Conservation (phyloP, 805 yeast genomes). For the Metschnikowia vanudenii region DNA sequence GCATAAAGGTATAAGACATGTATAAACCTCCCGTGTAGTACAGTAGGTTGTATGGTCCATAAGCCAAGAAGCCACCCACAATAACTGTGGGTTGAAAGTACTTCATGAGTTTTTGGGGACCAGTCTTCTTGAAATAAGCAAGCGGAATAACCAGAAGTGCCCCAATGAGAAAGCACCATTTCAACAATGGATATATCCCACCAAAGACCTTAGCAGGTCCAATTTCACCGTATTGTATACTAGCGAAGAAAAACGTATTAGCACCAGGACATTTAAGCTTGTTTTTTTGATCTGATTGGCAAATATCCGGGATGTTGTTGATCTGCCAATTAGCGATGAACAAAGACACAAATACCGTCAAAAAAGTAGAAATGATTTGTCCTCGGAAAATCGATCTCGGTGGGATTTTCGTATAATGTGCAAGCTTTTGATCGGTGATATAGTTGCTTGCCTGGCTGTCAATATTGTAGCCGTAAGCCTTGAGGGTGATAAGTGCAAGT, state of each 20-base stretch:
- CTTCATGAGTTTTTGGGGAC: slow-evolving; percentile 31
- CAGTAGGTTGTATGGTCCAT: slow-evolving; percentile 53
- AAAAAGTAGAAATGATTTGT: slow-evolving; percentile 37
- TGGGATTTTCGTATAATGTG: slow-evolving; percentile 28
- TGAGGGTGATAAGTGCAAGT: slow-evolving; percentile 56
- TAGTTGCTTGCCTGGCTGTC: slow-evolving; percentile 64
- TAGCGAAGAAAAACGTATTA: slow-evolving; percentile 51
- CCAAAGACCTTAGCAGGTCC: slow-evolving; percentile 61
- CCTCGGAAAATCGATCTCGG: slow-evolving; percentile 34
- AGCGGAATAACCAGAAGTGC: slow-evolving; percentile 37
- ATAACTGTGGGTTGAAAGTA: slow-evolving; percentile 56
- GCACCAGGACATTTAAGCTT: slow-evolving; percentile 43
- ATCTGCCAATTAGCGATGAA: slow-evolving; percentile 42
- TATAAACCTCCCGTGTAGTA: slow-evolving; percentile 60
- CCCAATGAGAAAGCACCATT: slow-evolving; percentile 63
- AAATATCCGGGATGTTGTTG: slow-evolving; percentile 34
- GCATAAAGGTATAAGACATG: slow-evolving; percentile 57
- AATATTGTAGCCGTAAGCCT: slow-evolving; percentile 54
- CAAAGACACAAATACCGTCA: slow-evolving; percentile 35
- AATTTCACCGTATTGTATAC: slow-evolving; percentile 54
- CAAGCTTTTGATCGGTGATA: slow-evolving; percentile 30
- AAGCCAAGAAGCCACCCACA: slow-evolving; percentile 47
- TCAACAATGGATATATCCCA: slow-evolving; percentile 50
- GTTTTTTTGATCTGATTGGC: slow-evolving; percentile 36
- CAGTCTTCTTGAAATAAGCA: slow-evolving; percentile 34